A percentile compares a stretch with the other conserved stretches of the same genome.
These are phyloP conservation scores for Xerophyta viscosa DNA, from an alignment of 106 monocot species.

Conservation along the genomic window DNA sequence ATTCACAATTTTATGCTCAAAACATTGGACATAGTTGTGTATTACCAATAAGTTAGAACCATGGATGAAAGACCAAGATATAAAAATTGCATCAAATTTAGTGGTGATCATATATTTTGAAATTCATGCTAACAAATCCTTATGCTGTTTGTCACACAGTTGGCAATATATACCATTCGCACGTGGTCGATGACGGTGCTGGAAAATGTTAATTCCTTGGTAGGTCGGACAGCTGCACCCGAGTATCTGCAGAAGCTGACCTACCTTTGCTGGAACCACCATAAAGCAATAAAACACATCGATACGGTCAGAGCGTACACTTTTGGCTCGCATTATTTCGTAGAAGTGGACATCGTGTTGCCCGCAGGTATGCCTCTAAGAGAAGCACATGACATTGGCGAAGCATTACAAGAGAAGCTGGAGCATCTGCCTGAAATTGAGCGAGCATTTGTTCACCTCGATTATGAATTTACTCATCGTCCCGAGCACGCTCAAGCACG, in stretches of 20 bases:
- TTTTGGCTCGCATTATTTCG: slow-evolving; percentile 94
- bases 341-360: slow-evolving; percentile 94
- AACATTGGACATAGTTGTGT: too few relatives aligned
- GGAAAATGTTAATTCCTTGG: slow-evolving; percentile 68
- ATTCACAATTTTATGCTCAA: too few relatives aligned
- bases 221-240: slow-evolving; percentile 60
- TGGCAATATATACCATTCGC: slow-evolving; percentile 65
- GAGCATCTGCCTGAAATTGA: slow-evolving; percentile 29
- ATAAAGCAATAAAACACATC: slow-evolving; percentile 81
- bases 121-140: background rate
- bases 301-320: slow-evolving; percentile 95
- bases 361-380: slow-evolving; percentile 82
- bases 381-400: slow-evolving; percentile 95
- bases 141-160: slow-evolving; percentile 20
- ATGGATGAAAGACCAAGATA: too few relatives aligned
- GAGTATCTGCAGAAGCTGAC: slow-evolving; percentile 76
- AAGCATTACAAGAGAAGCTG: slow-evolving; percentile 92
- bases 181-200: slow-evolving; percentile 76
- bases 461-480: slow-evolving; percentile 10
- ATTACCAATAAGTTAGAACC: too few relatives aligned
- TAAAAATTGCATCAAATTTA: too few relatives aligned
- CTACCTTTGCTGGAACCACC: slow-evolving; percentile 86
- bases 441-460: slow-evolving; percentile 14
- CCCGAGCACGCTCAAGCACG: slow-evolving; percentile 8
- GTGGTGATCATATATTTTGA: background rate